phyloP scores from a whole-genome alignment of 164 flowering plant species.

The Berberis thunbergii region DNA sequence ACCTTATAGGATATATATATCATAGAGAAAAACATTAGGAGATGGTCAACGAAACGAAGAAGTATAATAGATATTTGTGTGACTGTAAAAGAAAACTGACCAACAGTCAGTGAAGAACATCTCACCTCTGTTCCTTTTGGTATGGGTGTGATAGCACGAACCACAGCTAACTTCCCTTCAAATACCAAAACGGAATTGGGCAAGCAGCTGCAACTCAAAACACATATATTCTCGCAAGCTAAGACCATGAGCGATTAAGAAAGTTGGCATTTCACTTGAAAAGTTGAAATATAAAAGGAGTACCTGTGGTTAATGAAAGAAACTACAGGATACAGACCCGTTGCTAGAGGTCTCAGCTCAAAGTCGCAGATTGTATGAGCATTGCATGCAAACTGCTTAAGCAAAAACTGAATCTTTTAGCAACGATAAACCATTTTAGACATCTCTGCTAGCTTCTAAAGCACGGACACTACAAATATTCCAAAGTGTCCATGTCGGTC shows the following conservation, averaged over 20 bases:
- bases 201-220: slow-evolving; percentile 55
- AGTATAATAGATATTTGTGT: neutral
- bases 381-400: slow-evolving; percentile 86
- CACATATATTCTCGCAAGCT: slow-evolving; percentile 12
- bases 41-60: neutral
- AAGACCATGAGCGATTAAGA: neutral
- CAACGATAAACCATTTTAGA: neutral
- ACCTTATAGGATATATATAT: slow-evolving; percentile 38
- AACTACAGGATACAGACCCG: slow-evolving; percentile 87
- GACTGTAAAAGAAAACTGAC: neutral
- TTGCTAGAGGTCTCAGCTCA: slow-evolving; percentile 87
- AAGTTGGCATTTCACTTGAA: neutral
- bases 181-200: slow-evolving; percentile 88
- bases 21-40: slow-evolving; percentile 7
- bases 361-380: slow-evolving; percentile 95
- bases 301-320: slow-evolving; percentile 98
- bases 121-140: slow-evolving; percentile 76
- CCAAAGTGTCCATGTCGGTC: too few relatives aligned
- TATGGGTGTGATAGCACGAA: slow-evolving; percentile 78
- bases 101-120: neutral
- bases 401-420: neutral
- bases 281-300: neutral
- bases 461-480: too few relatives aligned
- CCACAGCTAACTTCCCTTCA: slow-evolving; percentile 72
- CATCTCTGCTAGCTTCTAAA: neutral